Evolutionary conservation across 768 basidiomycete genomes (phyloP), one percentile per base, ranked within the genome.

Genomic region (Amanita jacksonii): DNA sequence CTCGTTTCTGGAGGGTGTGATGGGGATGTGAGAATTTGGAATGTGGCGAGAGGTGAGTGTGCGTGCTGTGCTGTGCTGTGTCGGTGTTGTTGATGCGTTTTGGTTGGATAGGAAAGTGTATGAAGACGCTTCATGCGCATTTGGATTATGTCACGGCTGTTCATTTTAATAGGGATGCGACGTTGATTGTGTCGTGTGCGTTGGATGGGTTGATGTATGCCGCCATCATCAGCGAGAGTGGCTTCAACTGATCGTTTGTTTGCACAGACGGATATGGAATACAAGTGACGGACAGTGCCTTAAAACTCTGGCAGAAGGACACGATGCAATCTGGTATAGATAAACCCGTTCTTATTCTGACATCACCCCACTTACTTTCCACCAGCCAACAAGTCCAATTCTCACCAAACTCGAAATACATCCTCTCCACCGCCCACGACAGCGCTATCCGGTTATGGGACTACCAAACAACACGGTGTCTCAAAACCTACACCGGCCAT

Each of bases 391-490:
- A 85, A 55, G 90, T 92, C 12, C 78, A 84, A 54, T 97, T 99
- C 65, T 93, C 93, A 0, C 94, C 94, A 7, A 96, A 96, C 55
- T 91, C 89, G 5, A 88, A 87, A 62, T 93, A 90, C 62, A 85
- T 99, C 41, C 73, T 99, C 41, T 91, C 91, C 1, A 88, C 91
- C 0, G 88, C 94, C 0, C 85, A 97, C 56, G 92, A 97, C 56
- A 89, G 82, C 46, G 83, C 85, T 0, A 89, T 97, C 50, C 81
- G 94, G 1, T 68, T 99, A 3, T 97, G 94, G 92, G 89, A 96
- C 56, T 94, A 91, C 60, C 88, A 93, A 50, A 85, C 83, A 0
- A 84, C 87, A 0, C 81, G 86, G 43, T 88, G 87, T 52, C 65
- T 98, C 18, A 97, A 97, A 63, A 91, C 92, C 1, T 91, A 92